Conservation (phyloP, 1,284 basidiomycete species). For the Rhodotorula sp. region DNA sequence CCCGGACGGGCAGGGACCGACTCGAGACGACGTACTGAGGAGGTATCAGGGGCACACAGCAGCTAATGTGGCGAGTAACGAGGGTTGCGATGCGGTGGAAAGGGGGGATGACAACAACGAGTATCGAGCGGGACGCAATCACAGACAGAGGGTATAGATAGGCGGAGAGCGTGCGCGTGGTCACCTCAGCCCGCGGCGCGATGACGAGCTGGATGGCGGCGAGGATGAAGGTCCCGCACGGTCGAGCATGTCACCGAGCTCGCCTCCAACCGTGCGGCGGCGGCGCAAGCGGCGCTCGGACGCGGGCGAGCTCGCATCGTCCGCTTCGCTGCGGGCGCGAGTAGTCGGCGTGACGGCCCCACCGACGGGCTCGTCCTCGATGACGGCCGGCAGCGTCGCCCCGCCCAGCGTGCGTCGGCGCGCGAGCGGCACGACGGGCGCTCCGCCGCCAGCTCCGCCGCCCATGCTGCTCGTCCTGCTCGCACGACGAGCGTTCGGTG, state of each 20-base stretch:
- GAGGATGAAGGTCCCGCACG: background rate
- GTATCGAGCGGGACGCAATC: background rate
- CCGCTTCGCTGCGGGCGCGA: background rate
- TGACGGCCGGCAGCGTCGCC: background rate
- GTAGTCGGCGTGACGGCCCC: background rate
- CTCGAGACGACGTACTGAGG: too few species aligned
- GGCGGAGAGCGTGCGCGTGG: background rate
- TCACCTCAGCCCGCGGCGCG: background rate
- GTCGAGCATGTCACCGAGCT: background rate
- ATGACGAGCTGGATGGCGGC: background rate
- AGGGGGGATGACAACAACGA: too few species aligned
- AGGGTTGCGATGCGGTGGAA: too few species aligned
- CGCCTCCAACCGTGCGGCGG: background rate
- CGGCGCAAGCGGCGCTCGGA: background rate
- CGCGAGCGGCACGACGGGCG: background rate
- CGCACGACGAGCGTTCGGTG: background rate
- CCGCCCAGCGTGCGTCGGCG: slow-evolving; percentile 11
- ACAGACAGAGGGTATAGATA: background rate
- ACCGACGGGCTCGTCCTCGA: background rate
- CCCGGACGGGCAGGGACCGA: too few species aligned
- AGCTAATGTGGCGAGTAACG: too few species aligned
- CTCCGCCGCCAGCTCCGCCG: background rate
- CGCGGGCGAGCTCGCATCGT: background rate
- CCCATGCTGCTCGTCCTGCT: background rate
- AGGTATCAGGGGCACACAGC: too few species aligned